These are phyloP conservation scores for Centella asiatica DNA, from an alignment of 129 eudicot genomes.

Conservation along the genomic window DNA sequence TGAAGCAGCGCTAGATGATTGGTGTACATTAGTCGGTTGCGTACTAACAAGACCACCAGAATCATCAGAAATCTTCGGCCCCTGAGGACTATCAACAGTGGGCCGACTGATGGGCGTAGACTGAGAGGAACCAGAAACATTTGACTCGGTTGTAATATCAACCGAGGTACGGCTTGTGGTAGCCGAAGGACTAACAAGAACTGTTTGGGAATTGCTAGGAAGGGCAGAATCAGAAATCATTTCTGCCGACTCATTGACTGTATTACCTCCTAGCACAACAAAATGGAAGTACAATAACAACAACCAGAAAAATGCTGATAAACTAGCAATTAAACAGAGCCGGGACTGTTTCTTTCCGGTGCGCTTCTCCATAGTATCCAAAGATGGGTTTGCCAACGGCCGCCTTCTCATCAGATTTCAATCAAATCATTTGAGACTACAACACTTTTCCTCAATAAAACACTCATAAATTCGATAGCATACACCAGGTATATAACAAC, in stretches of 20 bases:
- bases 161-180: neutral
- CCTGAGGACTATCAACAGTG: neutral
- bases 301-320: constrained; percentile 53
- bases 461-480: constrained; percentile 5
- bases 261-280: constrained; percentile 32
- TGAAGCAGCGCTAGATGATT: constrained; percentile 1
- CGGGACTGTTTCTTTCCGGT: constrained; percentile 41
- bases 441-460: neutral
- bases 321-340: constrained; percentile 38
- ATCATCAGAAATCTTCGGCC: neutral
- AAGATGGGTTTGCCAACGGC: constrained; percentile 27
- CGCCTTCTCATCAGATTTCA: constrained; percentile 74
- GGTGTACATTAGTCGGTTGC: neutral
- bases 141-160: neutral
- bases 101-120: constrained; percentile 2
- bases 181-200: constrained; percentile 19
- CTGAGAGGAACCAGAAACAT: neutral
- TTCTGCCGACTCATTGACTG: constrained; percentile 16
- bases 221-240: constrained; percentile 21
- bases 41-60: neutral
- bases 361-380: constrained; percentile 60
- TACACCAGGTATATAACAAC: neutral
- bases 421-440: neutral
- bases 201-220: constrained; percentile 6
- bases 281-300: constrained; percentile 56